These are phyloP conservation scores for Scheffersomyces illinoinensis DNA, from an alignment of 1,139 yeast genomes.

Conservation along the genomic window DNA sequence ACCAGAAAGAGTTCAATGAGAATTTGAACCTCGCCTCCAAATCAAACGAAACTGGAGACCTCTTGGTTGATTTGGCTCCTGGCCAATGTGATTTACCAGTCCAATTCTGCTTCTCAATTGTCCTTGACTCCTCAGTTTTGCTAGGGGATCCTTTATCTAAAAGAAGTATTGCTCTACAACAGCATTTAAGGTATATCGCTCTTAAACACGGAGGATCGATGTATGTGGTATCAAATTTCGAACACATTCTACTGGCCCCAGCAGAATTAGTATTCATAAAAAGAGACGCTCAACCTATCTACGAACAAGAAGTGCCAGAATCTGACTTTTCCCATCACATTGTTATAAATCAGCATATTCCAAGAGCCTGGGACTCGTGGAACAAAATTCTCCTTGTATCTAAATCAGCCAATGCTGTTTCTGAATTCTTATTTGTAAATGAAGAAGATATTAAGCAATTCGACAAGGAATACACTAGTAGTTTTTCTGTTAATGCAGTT, in stretches of 20 bases:
- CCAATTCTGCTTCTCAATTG: constrained; percentile 16
- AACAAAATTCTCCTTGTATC: constrained; percentile 49
- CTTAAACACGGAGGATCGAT: constrained; percentile 44
- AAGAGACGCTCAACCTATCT: constrained; percentile 8
- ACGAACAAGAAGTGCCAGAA: constrained; percentile 6
- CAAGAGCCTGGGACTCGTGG: constrained; percentile 53
- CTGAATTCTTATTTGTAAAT: constrained; percentile 9
- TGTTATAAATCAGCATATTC: constrained; percentile 38
- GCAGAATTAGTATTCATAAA: not conserved
- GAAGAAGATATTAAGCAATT: constrained; percentile 13
- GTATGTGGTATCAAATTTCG: constrained; percentile 18
- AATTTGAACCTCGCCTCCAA: not conserved
- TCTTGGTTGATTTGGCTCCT: not conserved
- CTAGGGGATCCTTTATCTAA: constrained; percentile 21
- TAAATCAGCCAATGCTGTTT: constrained; percentile 17
- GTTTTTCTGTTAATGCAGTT: constrained; percentile 4
- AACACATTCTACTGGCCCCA: constrained; percentile 4
- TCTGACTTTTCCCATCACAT: constrained; percentile 2
- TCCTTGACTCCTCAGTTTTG: constrained; percentile 17
- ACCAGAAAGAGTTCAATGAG: not conserved
- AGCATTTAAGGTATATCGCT: constrained; percentile 50
- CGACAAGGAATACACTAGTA: constrained; percentile 11
- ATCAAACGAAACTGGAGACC: not conserved
- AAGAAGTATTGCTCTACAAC: constrained; percentile 42
- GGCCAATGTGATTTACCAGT: constrained; percentile 24